Conservation (phyloP, 108 stramenopile genomes). For the Cylindrotheca fusiformis region DNA sequence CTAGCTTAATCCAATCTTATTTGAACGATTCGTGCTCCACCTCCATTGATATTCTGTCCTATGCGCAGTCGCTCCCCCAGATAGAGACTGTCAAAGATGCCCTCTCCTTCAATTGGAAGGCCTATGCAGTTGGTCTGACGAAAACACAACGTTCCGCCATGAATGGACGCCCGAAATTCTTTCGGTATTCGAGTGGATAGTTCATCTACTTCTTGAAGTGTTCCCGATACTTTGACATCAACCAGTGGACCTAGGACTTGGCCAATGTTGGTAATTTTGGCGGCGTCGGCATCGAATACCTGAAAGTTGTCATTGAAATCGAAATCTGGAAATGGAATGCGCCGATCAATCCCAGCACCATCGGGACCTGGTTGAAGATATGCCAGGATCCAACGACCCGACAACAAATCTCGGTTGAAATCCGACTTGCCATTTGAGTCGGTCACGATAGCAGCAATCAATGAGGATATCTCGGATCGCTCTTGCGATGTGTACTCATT, state of each 20-base stretch:
- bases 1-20: slow-evolving; percentile 23
- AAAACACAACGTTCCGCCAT: slow-evolving; percentile 35
- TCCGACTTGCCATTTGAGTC: neutral
- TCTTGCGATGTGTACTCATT: slow-evolving; percentile 32
- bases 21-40: slow-evolving; percentile 59
- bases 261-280: slow-evolving; percentile 32
- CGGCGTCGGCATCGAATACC: slow-evolving; percentile 22
- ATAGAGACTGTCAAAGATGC: slow-evolving; percentile 50
- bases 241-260: slow-evolving; percentile 39
- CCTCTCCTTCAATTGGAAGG: slow-evolving; percentile 45
- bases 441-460: slow-evolving; percentile 25
- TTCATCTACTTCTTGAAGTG: slow-evolving; percentile 26
- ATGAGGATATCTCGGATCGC: slow-evolving; percentile 24
- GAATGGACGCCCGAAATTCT: slow-evolving; percentile 37
- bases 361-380: slow-evolving; percentile 52
- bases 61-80: slow-evolving; percentile 48
- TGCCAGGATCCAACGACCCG: slow-evolving; percentile 39
- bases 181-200: slow-evolving; percentile 7
- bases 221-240: slow-evolving; percentile 37
- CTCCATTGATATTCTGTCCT: slow-evolving; percentile 55
- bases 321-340: slow-evolving; percentile 56
- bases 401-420: slow-evolving; percentile 6
- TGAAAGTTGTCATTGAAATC: slow-evolving; percentile 48
- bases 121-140: slow-evolving; percentile 15
- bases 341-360: slow-evolving; percentile 48